A percentile compares a stretch with the other conserved stretches of the same genome.
phyloP scores from a whole-genome alignment of 2,329 filamentous ascomycete genomes.

The Microsporum ferrugineum region DNA sequence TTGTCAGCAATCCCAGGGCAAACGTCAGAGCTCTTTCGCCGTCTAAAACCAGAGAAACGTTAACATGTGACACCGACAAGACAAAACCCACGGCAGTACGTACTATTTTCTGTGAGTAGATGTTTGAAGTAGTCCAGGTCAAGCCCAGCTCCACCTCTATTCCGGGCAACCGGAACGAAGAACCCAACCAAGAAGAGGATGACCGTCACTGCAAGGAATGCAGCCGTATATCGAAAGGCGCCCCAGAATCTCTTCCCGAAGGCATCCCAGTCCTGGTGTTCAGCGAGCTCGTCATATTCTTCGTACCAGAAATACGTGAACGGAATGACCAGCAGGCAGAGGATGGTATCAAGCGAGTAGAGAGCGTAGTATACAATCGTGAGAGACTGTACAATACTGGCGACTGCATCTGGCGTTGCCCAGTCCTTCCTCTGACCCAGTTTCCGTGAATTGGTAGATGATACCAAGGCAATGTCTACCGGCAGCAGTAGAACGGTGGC shows the following conservation, averaged over 20 bases:
- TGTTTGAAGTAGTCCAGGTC: slow-evolving; percentile 88
- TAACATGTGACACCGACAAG: slow-evolving; percentile 5
- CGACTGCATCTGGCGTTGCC: slow-evolving; percentile 73
- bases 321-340: slow-evolving; percentile 81
- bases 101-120: slow-evolving; percentile 68
- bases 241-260: slow-evolving; percentile 60
- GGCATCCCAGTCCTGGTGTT: slow-evolving; percentile 65
- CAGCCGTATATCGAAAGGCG: slow-evolving; percentile 83
- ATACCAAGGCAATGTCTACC: slow-evolving; percentile 90
- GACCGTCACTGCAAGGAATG: slow-evolving; percentile 65
- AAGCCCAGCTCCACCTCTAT: slow-evolving; percentile 53
- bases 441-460: slow-evolving; percentile 65
- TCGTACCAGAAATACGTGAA: slow-evolving; percentile 99
- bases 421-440: slow-evolving; percentile 83
- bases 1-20: slow-evolving; percentile 74
- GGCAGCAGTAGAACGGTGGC: slow-evolving; percentile 87
- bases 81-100: slow-evolving; percentile 20
- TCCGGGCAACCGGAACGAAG: slow-evolving; percentile 72
- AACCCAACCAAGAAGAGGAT: slow-evolving; percentile 86
- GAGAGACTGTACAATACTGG: slow-evolving; percentile 66
- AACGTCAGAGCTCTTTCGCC: slow-evolving; percentile 90
- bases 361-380: slow-evolving; percentile 85
- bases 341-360: slow-evolving; percentile 79
- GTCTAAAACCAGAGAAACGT: slow-evolving; percentile 35
- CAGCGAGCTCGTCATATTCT: slow-evolving; percentile 85